phyloP scores from a whole-genome alignment of 768 basidiomycete species.

The Tulasnella sp. region DNA sequence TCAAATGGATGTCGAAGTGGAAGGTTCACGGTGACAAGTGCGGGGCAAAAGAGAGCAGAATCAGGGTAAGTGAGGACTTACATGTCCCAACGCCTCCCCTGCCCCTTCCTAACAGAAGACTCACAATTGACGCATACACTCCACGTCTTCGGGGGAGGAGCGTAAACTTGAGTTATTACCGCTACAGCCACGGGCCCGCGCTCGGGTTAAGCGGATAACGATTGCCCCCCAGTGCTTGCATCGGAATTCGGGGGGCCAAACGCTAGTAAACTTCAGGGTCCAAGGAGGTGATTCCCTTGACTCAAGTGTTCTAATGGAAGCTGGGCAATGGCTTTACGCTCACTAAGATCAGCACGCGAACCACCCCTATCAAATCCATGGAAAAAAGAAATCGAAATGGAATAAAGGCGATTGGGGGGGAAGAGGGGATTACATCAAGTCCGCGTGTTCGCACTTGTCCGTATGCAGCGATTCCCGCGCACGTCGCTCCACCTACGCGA shows the following conservation, averaged over 20 bases:
- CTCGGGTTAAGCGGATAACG: neutral
- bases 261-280: neutral
- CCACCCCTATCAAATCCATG: neutral
- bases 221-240: neutral
- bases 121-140: too few species aligned
- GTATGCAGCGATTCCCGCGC: constrained; percentile 1
- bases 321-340: neutral
- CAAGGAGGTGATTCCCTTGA: neutral
- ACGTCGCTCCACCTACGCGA: constrained; percentile 3
- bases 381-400: neutral
- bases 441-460: neutral
- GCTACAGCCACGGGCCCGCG: constrained; percentile 3
- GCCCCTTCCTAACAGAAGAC: too few species aligned
- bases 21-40: too few species aligned
- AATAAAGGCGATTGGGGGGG: neutral
- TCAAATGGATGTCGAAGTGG: too few species aligned
- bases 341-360: neutral
- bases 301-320: constrained; percentile 9
- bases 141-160: too few species aligned
- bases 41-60: too few species aligned
- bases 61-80: too few species aligned
- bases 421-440: neutral
- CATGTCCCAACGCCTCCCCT: too few species aligned
- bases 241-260: neutral
- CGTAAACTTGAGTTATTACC: neutral